phyloP scores from a whole-genome alignment of 179 eudicot species.

The Beta lomatogona region DNA sequence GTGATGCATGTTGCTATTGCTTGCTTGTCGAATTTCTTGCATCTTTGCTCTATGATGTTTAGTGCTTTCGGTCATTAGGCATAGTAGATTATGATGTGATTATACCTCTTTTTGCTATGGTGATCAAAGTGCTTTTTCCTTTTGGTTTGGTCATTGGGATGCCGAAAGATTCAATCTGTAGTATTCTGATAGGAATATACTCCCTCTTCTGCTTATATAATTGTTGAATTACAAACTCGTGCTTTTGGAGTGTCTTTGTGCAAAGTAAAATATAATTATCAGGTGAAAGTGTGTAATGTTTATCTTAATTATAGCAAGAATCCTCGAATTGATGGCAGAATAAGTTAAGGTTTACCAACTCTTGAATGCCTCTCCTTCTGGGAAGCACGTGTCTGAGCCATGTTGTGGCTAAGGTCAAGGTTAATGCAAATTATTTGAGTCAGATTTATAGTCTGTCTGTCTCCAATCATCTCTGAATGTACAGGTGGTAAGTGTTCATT shows the following conservation, averaged over 20 bases:
- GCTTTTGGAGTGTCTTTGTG: neutral
- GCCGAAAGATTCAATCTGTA: neutral
- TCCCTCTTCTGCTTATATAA: neutral
- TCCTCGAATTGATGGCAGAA: neutral
- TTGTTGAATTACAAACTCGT: neutral
- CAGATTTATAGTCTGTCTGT: neutral
- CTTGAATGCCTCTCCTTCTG: neutral
- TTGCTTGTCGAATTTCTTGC: neutral
- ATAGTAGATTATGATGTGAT: neutral
- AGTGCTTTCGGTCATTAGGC: neutral
- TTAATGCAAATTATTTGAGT: neutral
- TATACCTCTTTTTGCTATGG: neutral
- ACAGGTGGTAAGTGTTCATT: neutral
- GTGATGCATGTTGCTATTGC: neutral
- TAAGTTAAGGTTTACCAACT: neutral
- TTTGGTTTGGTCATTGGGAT: neutral
- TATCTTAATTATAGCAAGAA: neutral
- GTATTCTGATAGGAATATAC: neutral
- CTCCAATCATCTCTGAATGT: neutral
- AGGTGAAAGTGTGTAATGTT: neutral
- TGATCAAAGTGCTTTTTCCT: neutral
- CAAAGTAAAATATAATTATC: neutral
- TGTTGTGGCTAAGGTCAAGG: neutral
- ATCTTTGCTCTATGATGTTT: conserved; percentile 1
- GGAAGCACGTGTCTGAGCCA: neutral